Percentiles rank a stretch among this genome's conserved stretches.
Evolutionary conservation across 1,284 basidiomycete genomes (phyloP).

Genomic region (Amylostereum areolatum): DNA sequence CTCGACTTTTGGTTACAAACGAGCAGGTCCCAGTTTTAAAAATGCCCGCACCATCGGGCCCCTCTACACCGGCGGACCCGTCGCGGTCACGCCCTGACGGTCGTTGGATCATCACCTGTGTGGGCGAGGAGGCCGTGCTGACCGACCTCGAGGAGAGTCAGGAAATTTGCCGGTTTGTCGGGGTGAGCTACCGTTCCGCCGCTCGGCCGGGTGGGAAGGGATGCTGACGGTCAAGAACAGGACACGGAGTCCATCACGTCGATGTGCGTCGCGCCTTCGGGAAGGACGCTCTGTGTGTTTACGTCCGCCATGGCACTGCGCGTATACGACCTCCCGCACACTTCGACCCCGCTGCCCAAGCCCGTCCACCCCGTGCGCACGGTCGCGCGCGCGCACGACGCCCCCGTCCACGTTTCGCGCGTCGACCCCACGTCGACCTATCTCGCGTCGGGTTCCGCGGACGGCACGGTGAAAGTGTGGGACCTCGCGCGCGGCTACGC

Average conservation of each 20-base stretch:
- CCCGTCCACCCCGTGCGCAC: slow-evolving; percentile 62
- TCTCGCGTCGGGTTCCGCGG: slow-evolving; percentile 92
- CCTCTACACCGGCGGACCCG: slow-evolving; percentile 84
- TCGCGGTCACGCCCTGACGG: slow-evolving; percentile 81
- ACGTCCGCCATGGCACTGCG: slow-evolving; percentile 66
- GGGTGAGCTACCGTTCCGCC: slow-evolving; percentile 48
- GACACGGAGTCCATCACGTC: slow-evolving; percentile 61
- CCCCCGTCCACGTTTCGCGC: slow-evolving; percentile 87
- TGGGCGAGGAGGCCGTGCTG: slow-evolving; percentile 80
- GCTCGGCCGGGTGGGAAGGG: no score
- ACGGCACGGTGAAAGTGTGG: slow-evolving; percentile 97
- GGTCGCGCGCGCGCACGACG: slow-evolving; percentile 81
- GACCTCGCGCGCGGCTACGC: slow-evolving; percentile 83
- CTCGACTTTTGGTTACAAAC: not conserved
- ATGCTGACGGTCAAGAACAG: slow-evolving; percentile 26
- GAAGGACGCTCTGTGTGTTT: slow-evolving; percentile 58
- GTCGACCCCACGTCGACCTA: slow-evolving; percentile 86
- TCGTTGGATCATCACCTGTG: slow-evolving; percentile 75
- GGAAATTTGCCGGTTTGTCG: slow-evolving; percentile 75
- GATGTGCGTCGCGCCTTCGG: slow-evolving; percentile 62
- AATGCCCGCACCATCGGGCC: slow-evolving; percentile 68
- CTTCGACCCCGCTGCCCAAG: slow-evolving; percentile 37
- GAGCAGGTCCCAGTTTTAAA: slow-evolving; percentile 52
- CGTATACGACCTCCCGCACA: slow-evolving; percentile 55
- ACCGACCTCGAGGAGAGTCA: slow-evolving; percentile 75